Evolutionary conservation across 768 basidiomycete genomes (phyloP).

Genomic region (Lactarius sanguifluus): DNA sequence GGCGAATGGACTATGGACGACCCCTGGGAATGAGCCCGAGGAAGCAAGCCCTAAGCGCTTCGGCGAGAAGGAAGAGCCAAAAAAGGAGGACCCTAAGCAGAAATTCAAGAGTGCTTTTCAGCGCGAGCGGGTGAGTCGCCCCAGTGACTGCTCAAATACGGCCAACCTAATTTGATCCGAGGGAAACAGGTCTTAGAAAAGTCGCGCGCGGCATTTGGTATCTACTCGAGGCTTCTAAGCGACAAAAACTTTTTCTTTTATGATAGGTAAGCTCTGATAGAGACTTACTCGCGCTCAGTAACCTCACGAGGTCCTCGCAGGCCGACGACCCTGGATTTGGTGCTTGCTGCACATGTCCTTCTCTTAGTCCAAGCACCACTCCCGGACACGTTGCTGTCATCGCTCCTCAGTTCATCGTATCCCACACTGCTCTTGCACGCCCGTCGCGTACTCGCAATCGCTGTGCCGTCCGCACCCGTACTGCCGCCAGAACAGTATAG

Average conservation of each 20-base stretch:
- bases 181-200: conserved; percentile 54
- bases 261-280: conserved; percentile 41
- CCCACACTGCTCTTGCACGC: conserved; percentile 60
- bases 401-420: conserved; percentile 55
- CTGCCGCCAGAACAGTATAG: conserved; percentile 39
- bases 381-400: conserved; percentile 57
- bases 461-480: conserved; percentile 32
- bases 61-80: conserved; percentile 33
- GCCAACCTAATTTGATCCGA: conserved; percentile 2
- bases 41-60: conserved; percentile 46
- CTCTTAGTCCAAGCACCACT: conserved; percentile 58
- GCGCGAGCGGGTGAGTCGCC: conserved; percentile 54
- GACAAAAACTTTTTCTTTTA: conserved; percentile 52
- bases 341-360: conserved; percentile 67
- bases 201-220: conserved; percentile 54
- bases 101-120: conserved; percentile 58
- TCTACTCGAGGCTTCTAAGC: conserved; percentile 57
- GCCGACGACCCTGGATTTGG: conserved; percentile 60
- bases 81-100: conserved; percentile 36
- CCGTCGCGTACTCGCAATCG: conserved; percentile 44
- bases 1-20: conserved; percentile 61
- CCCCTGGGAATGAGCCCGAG: conserved; percentile 42
- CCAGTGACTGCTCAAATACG: not conserved
- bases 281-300: not conserved
- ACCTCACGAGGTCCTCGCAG: conserved; percentile 38